These are phyloP conservation scores for Angophora floribunda DNA, from an alignment of 345 rosid species.

Conservation along the genomic window DNA sequence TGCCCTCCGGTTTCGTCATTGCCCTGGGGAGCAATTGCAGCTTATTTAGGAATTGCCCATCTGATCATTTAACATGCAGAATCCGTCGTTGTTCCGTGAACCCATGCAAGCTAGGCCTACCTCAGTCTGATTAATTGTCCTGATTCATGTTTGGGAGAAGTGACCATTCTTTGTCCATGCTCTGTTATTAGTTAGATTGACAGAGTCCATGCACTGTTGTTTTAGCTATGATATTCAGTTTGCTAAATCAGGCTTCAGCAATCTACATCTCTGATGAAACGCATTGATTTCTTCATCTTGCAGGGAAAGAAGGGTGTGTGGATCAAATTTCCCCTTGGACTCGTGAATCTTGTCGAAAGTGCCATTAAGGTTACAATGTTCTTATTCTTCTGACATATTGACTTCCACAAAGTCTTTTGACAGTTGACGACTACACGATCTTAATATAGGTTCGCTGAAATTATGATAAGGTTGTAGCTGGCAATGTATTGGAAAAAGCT, in stretches of 20 bases:
- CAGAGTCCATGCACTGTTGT: background rate
- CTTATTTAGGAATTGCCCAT: background rate
- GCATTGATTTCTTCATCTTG: background rate
- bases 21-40: background rate
- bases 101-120: background rate
- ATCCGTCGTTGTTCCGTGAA: background rate
- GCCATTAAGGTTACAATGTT: constrained; percentile 47
- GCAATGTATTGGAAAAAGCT: background rate
- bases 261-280: background rate
- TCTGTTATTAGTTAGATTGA: background rate
- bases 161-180: background rate
- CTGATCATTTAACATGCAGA: background rate
- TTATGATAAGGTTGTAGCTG: background rate
- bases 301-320: constrained; percentile 80
- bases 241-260: background rate
- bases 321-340: constrained; percentile 61
- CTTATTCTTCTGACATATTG: background rate
- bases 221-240: background rate
- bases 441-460: background rate
- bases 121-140: background rate
- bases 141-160: background rate
- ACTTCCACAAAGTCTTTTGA: background rate
- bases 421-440: background rate
- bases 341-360: constrained; percentile 56
- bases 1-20: background rate